Evolutionary conservation across 257 asterid genomes (phyloP).

Genomic region (Linderniella brevidens): DNA sequence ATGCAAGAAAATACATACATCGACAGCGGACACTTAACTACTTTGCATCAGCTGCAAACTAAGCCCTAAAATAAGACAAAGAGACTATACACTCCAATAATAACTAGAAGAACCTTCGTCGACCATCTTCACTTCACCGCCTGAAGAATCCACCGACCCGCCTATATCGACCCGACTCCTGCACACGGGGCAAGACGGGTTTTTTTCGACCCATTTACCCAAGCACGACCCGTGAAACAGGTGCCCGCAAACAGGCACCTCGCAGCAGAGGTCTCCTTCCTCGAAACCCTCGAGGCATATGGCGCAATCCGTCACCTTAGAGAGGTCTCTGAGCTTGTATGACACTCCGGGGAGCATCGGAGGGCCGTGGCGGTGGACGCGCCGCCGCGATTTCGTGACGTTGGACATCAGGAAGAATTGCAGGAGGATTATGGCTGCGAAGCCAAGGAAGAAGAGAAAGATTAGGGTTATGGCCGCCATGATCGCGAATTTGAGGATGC

Average conservation of each 20-base stretch:
- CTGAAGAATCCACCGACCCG: neutral
- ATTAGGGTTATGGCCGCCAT: constrained; percentile 48
- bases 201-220: constrained; percentile 60
- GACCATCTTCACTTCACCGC: no score
- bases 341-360: neutral
- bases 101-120: no score
- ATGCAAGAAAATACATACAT: no score
- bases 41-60: no score
- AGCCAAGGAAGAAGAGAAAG: constrained; percentile 71
- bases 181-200: constrained; percentile 71
- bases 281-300: constrained; percentile 59
- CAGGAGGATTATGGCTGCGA: constrained; percentile 66
- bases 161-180: constrained; percentile 33
- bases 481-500: constrained; percentile 49
- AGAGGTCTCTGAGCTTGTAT: constrained; percentile 3
- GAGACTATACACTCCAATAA: no score
- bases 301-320: constrained; percentile 39
- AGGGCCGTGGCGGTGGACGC: constrained; percentile 27
- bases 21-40: no score
- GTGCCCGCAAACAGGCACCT: constrained; percentile 52
- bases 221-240: constrained; percentile 58
- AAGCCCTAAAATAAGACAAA: no score
- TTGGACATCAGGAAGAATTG: constrained; percentile 55
- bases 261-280: constrained; percentile 48
- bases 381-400: constrained; percentile 10